Base-by-base conservation (phyloP, 2,329 filamentous ascomycete species). In the Westerdykella aurantiaca region DNA sequence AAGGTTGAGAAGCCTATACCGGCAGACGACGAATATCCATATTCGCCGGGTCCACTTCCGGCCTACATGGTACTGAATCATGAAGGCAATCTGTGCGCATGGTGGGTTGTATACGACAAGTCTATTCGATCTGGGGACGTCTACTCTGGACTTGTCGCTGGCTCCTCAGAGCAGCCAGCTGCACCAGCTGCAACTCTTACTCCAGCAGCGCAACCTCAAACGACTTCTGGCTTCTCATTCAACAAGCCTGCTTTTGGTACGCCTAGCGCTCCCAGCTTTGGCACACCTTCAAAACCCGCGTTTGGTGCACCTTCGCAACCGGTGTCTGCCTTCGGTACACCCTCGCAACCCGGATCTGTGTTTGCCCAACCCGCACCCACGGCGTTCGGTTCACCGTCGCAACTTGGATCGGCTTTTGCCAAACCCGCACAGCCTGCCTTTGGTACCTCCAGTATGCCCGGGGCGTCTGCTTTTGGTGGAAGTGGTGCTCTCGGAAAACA, bases 81-180 rank as follows among this genome's bases (percentile, higher is more conserved):
- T 52, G 88, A 96, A 58, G 93, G 93, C 51, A 71, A 95, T 9
- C 73, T 98, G 13, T 82, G 81, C 37, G 78, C 82, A 11, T 98
- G 91, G 89, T 96, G 91, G 88, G 70, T 97, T 35, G 79, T 97
- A 16, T 96, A 96, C 69, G 81, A 85, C 31, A 88, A 94, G 34
- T 89, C 91, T 2, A 82, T 98, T 48, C 80, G 83, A 46, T 74
- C 83, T 55, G 83, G 83, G 3, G 81, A 80, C 6, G 79, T 80
- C 0, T 97, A 89, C 64, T 78, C 84, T 34, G 86, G 85, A 4
- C 72, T 96, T 37, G 39, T 34, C 2, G 31, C 38, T 33, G 41
- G 31, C n/a, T 50, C 37, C 42, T 37, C 22, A 49, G 37, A 29
- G 12, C 43, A 38, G 33, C n/a, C 33, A 9, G 18, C 46, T 14